Evolutionary conservation across 2,329 filamentous ascomycete genomes (phyloP).

Genomic region (Trichophyton mentagrophytes): DNA sequence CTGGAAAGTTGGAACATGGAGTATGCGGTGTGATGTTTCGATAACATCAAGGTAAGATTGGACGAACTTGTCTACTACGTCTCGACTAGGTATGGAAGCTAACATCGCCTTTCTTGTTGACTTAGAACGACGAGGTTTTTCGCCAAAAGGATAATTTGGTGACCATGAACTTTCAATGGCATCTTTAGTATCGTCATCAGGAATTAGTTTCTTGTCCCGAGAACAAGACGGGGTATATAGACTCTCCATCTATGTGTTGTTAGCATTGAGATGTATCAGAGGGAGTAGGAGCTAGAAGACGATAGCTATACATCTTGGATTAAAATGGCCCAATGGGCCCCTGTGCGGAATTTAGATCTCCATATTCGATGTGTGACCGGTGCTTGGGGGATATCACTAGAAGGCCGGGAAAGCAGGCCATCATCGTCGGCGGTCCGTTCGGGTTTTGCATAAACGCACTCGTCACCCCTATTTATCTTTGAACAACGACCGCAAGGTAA

Average conservation of each 20-base stretch:
- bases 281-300: neutral
- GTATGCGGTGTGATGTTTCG: conserved; percentile 43
- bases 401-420: neutral
- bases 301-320: conserved; percentile 6
- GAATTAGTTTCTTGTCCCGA: neutral
- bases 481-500: conserved; percentile 8
- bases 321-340: conserved; percentile 8
- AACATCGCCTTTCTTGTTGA: conserved; percentile 10
- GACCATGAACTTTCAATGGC: neutral
- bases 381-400: conserved; percentile 3
- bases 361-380: conserved; percentile 6
- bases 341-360: conserved; percentile 9
- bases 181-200: neutral
- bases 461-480: conserved; percentile 5
- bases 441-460: conserved; percentile 5
- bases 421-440: neutral
- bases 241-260: conserved; percentile 8
- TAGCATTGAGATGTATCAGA: neutral
- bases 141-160: neutral
- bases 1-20: conserved; percentile 46
- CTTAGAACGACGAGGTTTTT: neutral
- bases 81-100: conserved; percentile 6
- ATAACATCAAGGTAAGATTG: conserved; percentile 43
- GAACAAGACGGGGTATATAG: conserved; percentile 11
- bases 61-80: conserved; percentile 36